Conservation (phyloP, 768 basidiomycete species). For the Termitomyces titanicus region DNA sequence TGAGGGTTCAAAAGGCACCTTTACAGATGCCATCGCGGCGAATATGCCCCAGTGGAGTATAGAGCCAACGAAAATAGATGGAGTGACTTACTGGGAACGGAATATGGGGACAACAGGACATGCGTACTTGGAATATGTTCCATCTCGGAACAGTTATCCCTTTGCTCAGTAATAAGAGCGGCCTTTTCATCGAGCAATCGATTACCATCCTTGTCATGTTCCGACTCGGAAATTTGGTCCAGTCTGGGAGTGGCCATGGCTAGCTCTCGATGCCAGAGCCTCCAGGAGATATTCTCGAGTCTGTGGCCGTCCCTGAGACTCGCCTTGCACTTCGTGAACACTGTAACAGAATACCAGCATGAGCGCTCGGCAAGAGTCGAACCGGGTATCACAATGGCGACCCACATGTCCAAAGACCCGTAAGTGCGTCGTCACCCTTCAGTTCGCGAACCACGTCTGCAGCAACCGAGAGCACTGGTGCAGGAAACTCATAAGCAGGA, state of each 20-base stretch:
- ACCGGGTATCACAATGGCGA: conserved; percentile 12
- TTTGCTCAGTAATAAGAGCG: background rate
- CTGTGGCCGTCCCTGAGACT: conserved; percentile 76
- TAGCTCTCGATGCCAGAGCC: conserved; percentile 74
- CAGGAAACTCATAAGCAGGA: conserved; percentile 39
- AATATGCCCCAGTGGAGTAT: background rate
- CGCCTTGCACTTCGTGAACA: conserved; percentile 82
- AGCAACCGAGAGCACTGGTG: conserved; percentile 63
- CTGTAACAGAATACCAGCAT: conserved; percentile 49
- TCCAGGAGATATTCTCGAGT: conserved; percentile 87
- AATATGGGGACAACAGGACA: background rate
- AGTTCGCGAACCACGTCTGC: conserved; percentile 65
- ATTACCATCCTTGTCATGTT: conserved; percentile 11
- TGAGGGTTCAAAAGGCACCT: background rate
- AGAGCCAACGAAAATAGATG: background rate
- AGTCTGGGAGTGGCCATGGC: conserved; percentile 14
- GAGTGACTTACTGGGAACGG: conserved; percentile 6
- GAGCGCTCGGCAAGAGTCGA: background rate
- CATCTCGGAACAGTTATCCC: background rate
- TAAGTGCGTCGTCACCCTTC: conserved; percentile 64
- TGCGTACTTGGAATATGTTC: conserved; percentile 4
- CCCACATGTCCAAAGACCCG: conserved; percentile 66
- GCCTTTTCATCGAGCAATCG: conserved; percentile 14
- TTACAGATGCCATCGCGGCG: background rate
- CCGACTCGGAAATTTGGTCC: conserved; percentile 12